These are phyloP conservation scores for Marasmius fiardii DNA, from an alignment of 1,284 basidiomycete species.

Conservation along the genomic window DNA sequence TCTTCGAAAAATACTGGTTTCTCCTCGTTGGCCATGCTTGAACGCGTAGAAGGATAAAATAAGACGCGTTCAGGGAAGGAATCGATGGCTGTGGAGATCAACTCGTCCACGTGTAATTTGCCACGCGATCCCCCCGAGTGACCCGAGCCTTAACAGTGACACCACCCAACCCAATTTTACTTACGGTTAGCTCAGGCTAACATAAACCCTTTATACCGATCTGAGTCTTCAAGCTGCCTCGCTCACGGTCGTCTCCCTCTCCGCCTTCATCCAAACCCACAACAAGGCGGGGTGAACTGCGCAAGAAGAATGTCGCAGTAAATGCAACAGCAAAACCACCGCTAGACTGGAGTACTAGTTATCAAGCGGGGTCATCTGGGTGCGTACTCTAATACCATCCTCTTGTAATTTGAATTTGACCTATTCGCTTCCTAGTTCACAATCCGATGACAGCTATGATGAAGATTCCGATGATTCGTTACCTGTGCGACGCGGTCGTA, in stretches of 20 bases:
- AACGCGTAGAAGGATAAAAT: not conserved
- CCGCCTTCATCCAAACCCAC: constrained; percentile 50
- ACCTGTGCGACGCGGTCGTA: constrained; percentile 34
- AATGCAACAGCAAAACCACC: constrained; percentile 21
- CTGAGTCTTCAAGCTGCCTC: constrained; percentile 59
- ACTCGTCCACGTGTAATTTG: not conserved
- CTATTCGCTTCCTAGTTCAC: constrained; percentile 35
- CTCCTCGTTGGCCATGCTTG: constrained; percentile 30
- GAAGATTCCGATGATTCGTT: constrained; percentile 48
- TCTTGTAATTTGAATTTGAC: not conserved
- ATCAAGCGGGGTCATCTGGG: constrained; percentile 78
- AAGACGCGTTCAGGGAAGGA: not conserved
- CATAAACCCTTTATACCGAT: not conserved
- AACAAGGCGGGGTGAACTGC: constrained; percentile 39
- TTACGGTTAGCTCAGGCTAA: too few relatives aligned
- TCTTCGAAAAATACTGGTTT: constrained; percentile 58
- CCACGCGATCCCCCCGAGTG: too few relatives aligned
- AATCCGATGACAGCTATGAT: constrained; percentile 42
- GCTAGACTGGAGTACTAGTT: constrained; percentile 79
- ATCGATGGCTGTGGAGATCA: not conserved
- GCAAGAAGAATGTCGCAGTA: constrained; percentile 34
- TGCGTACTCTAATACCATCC: constrained; percentile 24
- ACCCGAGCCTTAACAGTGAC: too few relatives aligned
- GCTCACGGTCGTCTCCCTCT: constrained; percentile 74
- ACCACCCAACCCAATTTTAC: too few relatives aligned